Percentiles rank a stretch among this genome's conserved stretches.
These are phyloP conservation scores for Asterophora lycoperdoides DNA, from an alignment of 768 basidiomycete species.

Conservation along the genomic window DNA sequence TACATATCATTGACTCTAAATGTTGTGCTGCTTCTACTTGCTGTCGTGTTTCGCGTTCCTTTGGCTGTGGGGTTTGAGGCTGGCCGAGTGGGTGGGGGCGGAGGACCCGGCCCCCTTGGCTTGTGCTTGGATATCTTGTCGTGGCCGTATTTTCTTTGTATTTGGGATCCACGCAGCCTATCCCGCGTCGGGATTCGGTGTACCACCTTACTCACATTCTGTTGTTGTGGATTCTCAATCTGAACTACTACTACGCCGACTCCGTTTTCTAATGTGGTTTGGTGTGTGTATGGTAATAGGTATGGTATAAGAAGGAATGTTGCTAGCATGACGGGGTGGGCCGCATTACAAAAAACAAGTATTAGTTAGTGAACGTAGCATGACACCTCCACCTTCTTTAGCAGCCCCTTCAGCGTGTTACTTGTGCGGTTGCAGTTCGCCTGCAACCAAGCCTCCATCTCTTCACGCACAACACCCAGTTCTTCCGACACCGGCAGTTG, in stretches of 20 bases:
- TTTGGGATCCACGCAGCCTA: constrained; percentile 14
- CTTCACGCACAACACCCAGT: constrained; percentile 55
- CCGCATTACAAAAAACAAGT: too few species aligned
- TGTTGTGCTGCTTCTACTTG: background rate
- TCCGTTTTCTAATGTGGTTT: constrained; percentile 9
- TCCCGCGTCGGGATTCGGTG: constrained; percentile 12
- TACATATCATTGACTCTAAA: too few species aligned
- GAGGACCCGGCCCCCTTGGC: background rate
- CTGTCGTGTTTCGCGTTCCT: constrained; percentile 1
- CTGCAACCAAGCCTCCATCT: constrained; percentile 89
- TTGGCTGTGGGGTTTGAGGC: constrained; percentile 1
- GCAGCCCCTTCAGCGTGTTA: constrained; percentile 71
- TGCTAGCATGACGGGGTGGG: too few species aligned
- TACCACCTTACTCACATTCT: constrained; percentile 17
- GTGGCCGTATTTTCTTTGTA: constrained; percentile 14
- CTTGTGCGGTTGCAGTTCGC: constrained; percentile 83
- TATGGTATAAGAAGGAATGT: background rate
- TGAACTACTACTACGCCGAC: constrained; percentile 32
- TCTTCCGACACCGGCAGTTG: constrained; percentile 71
- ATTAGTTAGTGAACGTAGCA: constrained; percentile 30
- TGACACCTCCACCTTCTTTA: constrained; percentile 77
- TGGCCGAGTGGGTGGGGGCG: constrained; percentile 9
- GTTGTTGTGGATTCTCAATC: constrained; percentile 37
- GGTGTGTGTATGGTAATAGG: background rate
- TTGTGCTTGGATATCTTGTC: constrained; percentile 19